Percentiles rank a stretch among this genome's conserved stretches.
Evolutionary conservation across 1,284 basidiomycete species (phyloP).

Genomic region (Cerioporus squamosus): DNA sequence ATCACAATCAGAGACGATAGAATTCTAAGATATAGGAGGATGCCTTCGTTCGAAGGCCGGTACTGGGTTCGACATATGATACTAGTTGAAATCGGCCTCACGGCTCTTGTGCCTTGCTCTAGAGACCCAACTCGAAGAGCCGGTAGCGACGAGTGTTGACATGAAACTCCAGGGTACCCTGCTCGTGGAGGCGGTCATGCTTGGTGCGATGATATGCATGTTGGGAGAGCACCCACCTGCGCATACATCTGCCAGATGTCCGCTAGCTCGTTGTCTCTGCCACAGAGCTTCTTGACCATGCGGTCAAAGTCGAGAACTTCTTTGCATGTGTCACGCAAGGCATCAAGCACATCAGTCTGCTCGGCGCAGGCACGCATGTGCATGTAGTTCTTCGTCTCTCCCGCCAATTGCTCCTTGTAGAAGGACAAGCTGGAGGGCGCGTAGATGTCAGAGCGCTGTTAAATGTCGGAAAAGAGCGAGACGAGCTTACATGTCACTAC

Average conservation of each 20-base stretch:
- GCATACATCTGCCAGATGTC: slow-evolving; percentile 13
- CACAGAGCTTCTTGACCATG: not conserved
- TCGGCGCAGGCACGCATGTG: slow-evolving; percentile 16
- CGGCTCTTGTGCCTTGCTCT: no score
- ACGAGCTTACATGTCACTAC: slow-evolving; percentile 11
- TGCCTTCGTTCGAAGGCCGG: no score
- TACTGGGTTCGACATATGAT: no score
- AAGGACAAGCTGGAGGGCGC: slow-evolving; percentile 9
- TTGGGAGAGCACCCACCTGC: slow-evolving; percentile 8
- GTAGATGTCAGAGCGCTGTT: not conserved
- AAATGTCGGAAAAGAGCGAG: not conserved
- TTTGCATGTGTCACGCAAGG: slow-evolving; percentile 2
- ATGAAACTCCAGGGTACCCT: slow-evolving; percentile 20
- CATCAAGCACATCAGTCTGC: not conserved
- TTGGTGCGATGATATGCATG: not conserved
- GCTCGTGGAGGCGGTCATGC: not conserved
- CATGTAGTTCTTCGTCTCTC: slow-evolving; percentile 18
- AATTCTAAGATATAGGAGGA: no score
- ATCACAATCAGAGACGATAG: not conserved
- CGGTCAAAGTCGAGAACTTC: slow-evolving; percentile 11
- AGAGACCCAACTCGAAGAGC: slow-evolving; percentile 8
- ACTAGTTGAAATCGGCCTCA: no score
- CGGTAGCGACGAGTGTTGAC: slow-evolving; percentile 20
- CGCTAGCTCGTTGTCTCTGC: slow-evolving; percentile 1
- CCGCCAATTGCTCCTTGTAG: slow-evolving; percentile 17